phyloP scores from a whole-genome alignment of 1,284 basidiomycete species.

The Schizophyllum amplum region DNA sequence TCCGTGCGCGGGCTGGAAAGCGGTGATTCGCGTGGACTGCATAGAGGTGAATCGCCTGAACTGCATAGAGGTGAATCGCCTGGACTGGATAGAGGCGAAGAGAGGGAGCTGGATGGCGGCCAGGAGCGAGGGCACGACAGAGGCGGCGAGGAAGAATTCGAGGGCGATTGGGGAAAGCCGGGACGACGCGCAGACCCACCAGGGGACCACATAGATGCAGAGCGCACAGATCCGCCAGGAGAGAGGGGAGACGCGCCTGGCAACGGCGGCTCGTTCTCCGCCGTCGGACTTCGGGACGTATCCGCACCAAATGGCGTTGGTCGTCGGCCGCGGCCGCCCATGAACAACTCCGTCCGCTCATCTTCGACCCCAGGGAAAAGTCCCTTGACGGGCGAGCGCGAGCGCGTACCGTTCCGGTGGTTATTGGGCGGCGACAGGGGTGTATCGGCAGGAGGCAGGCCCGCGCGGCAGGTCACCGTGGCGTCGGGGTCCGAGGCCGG shows the following conservation, averaged over 20 bases:
- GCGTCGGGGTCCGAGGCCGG: slow-evolving; percentile 2
- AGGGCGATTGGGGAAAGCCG: no score
- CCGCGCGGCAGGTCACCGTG: not conserved
- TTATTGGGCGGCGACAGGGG: slow-evolving; percentile 1
- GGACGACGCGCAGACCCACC: no score
- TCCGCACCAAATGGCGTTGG: not conserved
- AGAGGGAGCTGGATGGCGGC: not conserved
- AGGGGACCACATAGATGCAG: no score
- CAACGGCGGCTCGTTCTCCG: not conserved
- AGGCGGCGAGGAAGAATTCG: no score
- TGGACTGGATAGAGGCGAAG: not conserved
- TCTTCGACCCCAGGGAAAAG: slow-evolving; percentile 11
- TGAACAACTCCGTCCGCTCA: not conserved
- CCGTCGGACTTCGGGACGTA: not conserved
- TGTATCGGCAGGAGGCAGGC: not conserved
- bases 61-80: not conserved
- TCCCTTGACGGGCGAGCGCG: slow-evolving; percentile 23
- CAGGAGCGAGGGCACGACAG: no score
- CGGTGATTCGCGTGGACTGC: not conserved
- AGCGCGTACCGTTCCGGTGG: slow-evolving; percentile 15
- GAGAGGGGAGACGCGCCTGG: no score
- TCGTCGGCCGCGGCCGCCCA: not conserved
- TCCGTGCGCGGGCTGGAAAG: not conserved
- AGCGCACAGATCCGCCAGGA: no score
- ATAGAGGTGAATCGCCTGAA: not conserved